phyloP scores from a whole-genome alignment of 306 rosid genomes.

The Mucuna pruriens region DNA sequence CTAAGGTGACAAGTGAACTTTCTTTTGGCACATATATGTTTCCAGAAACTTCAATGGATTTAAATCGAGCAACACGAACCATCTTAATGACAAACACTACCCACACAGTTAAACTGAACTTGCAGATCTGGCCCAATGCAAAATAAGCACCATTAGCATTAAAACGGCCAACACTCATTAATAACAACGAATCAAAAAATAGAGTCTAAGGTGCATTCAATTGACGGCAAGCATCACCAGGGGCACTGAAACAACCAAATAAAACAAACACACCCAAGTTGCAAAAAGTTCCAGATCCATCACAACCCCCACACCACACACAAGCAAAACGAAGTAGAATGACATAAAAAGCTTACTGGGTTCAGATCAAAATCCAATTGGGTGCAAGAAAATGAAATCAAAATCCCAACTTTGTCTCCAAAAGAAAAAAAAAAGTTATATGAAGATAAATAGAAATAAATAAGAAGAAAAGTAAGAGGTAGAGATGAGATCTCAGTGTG shows the following conservation, averaged over 20 bases:
- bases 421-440: neutral
- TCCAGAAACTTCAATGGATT: neutral
- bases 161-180: constrained; percentile 17
- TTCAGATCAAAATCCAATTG: constrained; percentile 48
- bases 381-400: constrained; percentile 23
- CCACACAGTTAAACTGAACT: constrained; percentile 28
- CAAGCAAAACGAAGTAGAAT: neutral
- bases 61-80: neutral
- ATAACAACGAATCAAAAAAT: constrained; percentile 3
- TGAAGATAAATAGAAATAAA: neutral
- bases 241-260: constrained; percentile 11
- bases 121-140: constrained; percentile 42
- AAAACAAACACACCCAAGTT: constrained; percentile 9
- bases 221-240: neutral
- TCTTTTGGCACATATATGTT: neutral
- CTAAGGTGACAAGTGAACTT: constrained; percentile 12
- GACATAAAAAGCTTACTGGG: constrained; percentile 45
- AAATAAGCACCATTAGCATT: constrained; percentile 20
- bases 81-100: constrained; percentile 24
- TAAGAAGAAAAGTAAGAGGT: constrained; percentile 5
- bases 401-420: constrained; percentile 15
- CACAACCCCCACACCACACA: neutral
- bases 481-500: constrained; percentile 37
- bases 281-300: constrained; percentile 44
- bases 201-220: constrained; percentile 27